Conservation (phyloP, 2,329 filamentous ascomycete genomes). For the Arthrobotrys musiformis region DNA sequence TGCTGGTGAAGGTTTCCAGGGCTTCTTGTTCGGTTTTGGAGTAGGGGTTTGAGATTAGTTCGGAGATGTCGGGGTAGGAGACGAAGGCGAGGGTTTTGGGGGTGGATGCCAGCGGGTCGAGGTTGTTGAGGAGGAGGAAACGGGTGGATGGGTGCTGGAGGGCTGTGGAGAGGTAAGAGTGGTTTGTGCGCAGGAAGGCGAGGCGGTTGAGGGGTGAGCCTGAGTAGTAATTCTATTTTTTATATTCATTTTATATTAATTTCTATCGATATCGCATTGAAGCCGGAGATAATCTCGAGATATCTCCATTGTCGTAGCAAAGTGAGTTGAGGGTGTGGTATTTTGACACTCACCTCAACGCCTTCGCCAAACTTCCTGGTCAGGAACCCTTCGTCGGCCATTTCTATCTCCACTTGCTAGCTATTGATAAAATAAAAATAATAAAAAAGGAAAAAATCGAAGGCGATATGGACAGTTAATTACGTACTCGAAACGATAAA, state of each 20-base stretch:
- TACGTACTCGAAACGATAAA: not conserved
- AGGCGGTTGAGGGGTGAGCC: constrained; percentile 80
- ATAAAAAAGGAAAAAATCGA: not conserved
- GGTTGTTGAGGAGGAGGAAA: constrained; percentile 82
- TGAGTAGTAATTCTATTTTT: constrained; percentile 78
- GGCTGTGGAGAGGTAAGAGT: constrained; percentile 75
- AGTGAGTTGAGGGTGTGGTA: constrained; percentile 41
- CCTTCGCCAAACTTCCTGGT: constrained; percentile 81
- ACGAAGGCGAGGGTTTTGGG: constrained; percentile 74
- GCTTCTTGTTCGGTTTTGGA: constrained; percentile 75
- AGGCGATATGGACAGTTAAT: not conserved
- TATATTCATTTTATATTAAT: not conserved
- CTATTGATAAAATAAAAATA: not conserved
- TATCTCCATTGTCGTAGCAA: not conserved
- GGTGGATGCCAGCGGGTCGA: constrained; percentile 77
- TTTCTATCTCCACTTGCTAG: not conserved
- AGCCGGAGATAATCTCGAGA: not conserved
- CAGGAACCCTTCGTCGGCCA: constrained; percentile 68
- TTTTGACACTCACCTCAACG: constrained; percentile 63
- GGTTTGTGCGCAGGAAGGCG: constrained; percentile 78
- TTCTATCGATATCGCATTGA: not conserved
- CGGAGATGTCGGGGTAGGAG: constrained; percentile 74
- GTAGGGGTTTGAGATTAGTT: constrained; percentile 80
- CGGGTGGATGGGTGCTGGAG: constrained; percentile 73
- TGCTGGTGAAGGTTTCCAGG: constrained; percentile 78